Conservation (phyloP, 2,329 filamentous ascomycete genomes). For the Pyrenochaeta sp. region DNA sequence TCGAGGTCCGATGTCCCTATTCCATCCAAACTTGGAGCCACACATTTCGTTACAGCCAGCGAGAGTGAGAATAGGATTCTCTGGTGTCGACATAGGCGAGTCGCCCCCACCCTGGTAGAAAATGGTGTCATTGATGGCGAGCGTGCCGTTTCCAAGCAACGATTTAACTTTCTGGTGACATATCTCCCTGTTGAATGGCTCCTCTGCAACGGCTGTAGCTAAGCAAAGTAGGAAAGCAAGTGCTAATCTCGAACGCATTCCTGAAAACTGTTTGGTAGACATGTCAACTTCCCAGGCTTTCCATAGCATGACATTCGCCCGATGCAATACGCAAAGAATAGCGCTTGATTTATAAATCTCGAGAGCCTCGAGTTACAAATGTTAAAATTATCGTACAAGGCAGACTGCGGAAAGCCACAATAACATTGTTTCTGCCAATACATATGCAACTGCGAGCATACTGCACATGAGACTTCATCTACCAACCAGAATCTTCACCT, state of each 20-base stretch:
- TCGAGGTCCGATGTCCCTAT: constrained; percentile 26
- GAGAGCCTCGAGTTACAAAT: no score
- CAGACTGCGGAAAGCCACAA: no score
- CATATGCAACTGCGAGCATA: no score
- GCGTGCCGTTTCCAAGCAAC: constrained; percentile 4
- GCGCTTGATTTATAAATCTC: no score
- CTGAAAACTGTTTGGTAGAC: no score
- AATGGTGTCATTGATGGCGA: constrained; percentile 9
- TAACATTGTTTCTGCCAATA: no score
- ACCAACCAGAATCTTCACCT: no score
- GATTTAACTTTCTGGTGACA: constrained; percentile 7
- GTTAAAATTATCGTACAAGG: no score
- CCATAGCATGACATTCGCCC: no score
- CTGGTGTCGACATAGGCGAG: constrained; percentile 3
- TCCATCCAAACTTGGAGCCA: constrained; percentile 15
- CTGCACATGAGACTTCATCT: no score
- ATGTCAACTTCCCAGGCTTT: no score
- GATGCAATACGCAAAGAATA: no score
- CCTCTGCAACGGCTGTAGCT: background rate
- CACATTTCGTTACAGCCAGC: constrained; percentile 16
- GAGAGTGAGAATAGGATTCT: constrained; percentile 12
- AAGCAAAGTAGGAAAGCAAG: background rate
- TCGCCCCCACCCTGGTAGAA: constrained; percentile 9
- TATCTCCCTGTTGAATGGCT: constrained; percentile 4
- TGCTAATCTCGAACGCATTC: background rate